Percentiles rank a stretch among this genome's conserved stretches.
Evolutionary conservation across 2,329 filamentous ascomycete genomes (phyloP).

Genomic region (Gliomastix tumulicola): DNA sequence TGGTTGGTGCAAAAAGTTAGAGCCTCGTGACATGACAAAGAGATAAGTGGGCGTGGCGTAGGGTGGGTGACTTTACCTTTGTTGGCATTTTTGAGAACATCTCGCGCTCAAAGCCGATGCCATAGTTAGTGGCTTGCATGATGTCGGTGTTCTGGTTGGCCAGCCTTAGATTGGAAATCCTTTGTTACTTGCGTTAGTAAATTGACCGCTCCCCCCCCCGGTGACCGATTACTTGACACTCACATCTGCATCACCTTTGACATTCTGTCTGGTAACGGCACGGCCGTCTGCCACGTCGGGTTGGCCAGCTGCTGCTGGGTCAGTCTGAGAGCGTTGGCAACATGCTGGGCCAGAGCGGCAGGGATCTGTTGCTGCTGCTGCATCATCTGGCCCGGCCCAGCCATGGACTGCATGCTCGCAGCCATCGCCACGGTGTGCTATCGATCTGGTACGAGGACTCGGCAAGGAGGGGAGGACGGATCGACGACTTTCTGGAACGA

Average conservation of each 20-base stretch:
- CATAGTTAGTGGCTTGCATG: constrained; percentile 30
- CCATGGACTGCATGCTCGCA: constrained; percentile 53
- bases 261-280: constrained; percentile 30
- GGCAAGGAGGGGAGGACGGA: constrained; percentile 5
- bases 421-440: constrained; percentile 45
- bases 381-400: constrained; percentile 36
- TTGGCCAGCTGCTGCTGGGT: too few species aligned
- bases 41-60: too few species aligned
- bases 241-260: constrained; percentile 35
- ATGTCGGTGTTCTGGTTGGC: constrained; percentile 31
- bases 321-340: too few species aligned
- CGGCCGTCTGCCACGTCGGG: constrained; percentile 31
- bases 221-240: too few species aligned
- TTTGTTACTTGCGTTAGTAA: constrained; percentile 16
- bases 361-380: constrained; percentile 15
- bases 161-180: constrained; percentile 44
- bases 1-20: too few species aligned
- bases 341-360: neutral
- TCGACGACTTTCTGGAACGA: too few species aligned
- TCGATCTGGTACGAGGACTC: constrained; percentile 1
- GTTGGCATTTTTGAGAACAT: constrained; percentile 35
- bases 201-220: too few species aligned
- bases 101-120: constrained; percentile 40
- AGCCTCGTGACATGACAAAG: too few species aligned
- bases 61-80: constrained; percentile 29